Percentiles rank a stretch among this genome's conserved stretches.
Evolutionary conservation across 108 stramenopile species (phyloP).

Genomic region (Cyclotella sp.): DNA sequence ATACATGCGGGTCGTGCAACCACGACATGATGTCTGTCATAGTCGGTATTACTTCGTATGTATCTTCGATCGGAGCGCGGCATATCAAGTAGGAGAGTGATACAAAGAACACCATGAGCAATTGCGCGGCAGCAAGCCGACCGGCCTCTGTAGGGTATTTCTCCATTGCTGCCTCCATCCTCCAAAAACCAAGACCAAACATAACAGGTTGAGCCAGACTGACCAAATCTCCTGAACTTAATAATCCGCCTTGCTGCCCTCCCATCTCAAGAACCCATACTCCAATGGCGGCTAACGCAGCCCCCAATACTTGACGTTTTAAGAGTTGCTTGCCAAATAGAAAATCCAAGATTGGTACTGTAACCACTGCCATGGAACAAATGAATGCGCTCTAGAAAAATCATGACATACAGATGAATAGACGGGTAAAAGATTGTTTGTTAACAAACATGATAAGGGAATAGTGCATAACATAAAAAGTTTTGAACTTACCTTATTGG

Average conservation of each 20-base stretch:
- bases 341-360: constrained; percentile 88
- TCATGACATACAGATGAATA: background rate
- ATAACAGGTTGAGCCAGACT: constrained; percentile 79
- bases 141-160: constrained; percentile 71
- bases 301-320: constrained; percentile 60
- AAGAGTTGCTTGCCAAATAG: constrained; percentile 64
- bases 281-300: constrained; percentile 79
- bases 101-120: constrained; percentile 74
- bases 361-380: constrained; percentile 90
- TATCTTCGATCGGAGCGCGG: constrained; percentile 36
- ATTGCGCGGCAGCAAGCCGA: constrained; percentile 83
- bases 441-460: background rate
- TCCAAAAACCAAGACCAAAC: constrained; percentile 91
- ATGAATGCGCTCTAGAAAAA: constrained; percentile 80
- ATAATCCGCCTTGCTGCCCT: constrained; percentile 25
- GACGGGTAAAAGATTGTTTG: background rate
- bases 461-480: background rate
- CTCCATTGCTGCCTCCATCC: constrained; percentile 73
- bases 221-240: constrained; percentile 67
- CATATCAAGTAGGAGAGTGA: constrained; percentile 52
- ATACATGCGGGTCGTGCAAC: constrained; percentile 61
- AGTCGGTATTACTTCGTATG: constrained; percentile 28
- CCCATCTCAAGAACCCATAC: constrained; percentile 85
- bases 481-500: constrained; percentile 57
- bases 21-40: constrained; percentile 40